Evolutionary conservation across 2,329 filamentous ascomycete species (phyloP), one percentile per base, ranked within the genome.

Genomic region (Alternaria sp.): DNA sequence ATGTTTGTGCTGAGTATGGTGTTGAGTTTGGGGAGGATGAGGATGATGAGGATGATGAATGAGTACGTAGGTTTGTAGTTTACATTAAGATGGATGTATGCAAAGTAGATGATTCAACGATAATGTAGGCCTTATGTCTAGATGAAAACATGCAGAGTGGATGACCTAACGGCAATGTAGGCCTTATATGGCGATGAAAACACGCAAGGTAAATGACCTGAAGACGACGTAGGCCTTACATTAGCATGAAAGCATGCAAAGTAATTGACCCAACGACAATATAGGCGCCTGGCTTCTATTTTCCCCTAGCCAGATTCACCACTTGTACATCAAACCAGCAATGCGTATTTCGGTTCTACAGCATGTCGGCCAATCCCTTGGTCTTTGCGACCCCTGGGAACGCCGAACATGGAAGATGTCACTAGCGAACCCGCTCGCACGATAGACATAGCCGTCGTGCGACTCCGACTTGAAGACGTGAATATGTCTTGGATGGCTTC

Each of bases 1-100:
- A 99, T 81, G 85, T 98, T 53, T 90, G 89, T 50, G 96, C 89
- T 1, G 89, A 89, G 32, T 93, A 92, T 78, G 92, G 90, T 23
- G 90, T 97, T 13, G 85, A 85, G 55, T 86, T 86, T 67, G 84
- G 83, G 13, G 86, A 86, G 12, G 84, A 84, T 44, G 85, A 77
- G 10, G 76, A 76, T 25, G 74, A 77, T 36, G 77, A 82, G 5
- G 82, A 79, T 3, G 80, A 70, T 5, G 62, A 58, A 53, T 26
- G 32, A 52, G 49, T 40, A n/a, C n/a, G 36, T 40, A 40, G 36
- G 36, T 40, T 40, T 40, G 36, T 4, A 40, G 36, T 0, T 40
- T 17, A 40, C 36, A 40, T 40, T 5, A 6, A 40, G 36, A 40
- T 40, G 36, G 7, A 36, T 9, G 5, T 2, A 40, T 11, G 36